Base-by-base conservation (phyloP, 2,329 filamentous ascomycete genomes). In the Onygena corvina region DNA sequence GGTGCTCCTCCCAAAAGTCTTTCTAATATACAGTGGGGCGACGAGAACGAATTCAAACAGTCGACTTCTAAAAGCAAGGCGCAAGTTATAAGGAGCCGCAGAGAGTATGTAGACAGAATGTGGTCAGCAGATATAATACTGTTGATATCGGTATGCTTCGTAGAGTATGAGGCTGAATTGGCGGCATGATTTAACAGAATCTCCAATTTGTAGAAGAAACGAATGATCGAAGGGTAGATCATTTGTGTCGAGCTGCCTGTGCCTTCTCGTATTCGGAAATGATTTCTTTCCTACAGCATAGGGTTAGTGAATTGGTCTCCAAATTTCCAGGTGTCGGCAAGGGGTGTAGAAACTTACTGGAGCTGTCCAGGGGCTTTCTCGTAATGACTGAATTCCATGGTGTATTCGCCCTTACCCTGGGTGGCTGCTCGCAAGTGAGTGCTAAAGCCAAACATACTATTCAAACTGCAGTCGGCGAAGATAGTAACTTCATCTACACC, bases 331-430 rank as follows among this genome's bases (percentile, higher is more conserved):
- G 16, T 31, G 7, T 27, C n/a, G 29, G 21, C 6, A 31, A 23
- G 14, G n/a, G 23, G n/a, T 4, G 33, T 11, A 3, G 49, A 38
- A 55, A 79, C 81, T 64, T 82, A 85, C 83, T 98, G 92, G 66
- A 96, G 66, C 64, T 96, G 89, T 60, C 80, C 79, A 45, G 89
- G 84, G 52, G 92, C 87, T 47, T 87, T 76, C 47, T 85, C 81
- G 62, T 98, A 98, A 71, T 96, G 92, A 67, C 85, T 92, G 63
- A 98, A 98, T 71, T 98, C 92, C 92, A 98, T 96, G 61, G 79
- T 84, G 64, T 95, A 98, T 72, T 98, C 92, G 61, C 92, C 92
- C 76, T 98, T 98, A 54, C 92, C 92, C 72, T 98, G 92, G 1
- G 89, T 96, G 18, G 89, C 86, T 11, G 92, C 92, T 59, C 92